These are phyloP conservation scores for Penicillium daleae DNA, from an alignment of 495 filamentous ascomycete genomes.

Conservation along the genomic window DNA sequence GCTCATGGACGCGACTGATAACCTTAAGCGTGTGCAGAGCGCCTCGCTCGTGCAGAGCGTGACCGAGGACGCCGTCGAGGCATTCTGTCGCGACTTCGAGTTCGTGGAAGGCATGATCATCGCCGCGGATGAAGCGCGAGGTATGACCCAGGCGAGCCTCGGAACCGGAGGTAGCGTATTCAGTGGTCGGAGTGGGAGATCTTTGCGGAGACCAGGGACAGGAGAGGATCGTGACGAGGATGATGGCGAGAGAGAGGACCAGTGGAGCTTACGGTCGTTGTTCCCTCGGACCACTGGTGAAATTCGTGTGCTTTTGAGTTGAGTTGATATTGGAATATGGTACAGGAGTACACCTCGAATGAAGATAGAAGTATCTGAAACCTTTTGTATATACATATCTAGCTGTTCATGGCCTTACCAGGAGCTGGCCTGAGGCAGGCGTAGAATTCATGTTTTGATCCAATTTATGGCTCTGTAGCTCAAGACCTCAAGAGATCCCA, in stretches of 20 bases:
- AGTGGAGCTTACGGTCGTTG: constrained; percentile 61
- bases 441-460: too few relatives aligned
- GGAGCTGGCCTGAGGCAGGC: not conserved
- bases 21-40: constrained; percentile 72
- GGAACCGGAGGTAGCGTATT: constrained; percentile 35
- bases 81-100: constrained; percentile 91
- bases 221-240: constrained; percentile 39
- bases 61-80: constrained; percentile 81
- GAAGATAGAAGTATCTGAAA: not conserved
- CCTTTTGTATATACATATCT: not conserved
- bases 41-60: constrained; percentile 69
- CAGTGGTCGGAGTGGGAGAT: constrained; percentile 33
- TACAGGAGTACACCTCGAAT: not conserved
- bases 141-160: constrained; percentile 34
- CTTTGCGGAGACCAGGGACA: constrained; percentile 22
- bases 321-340: constrained; percentile 5
- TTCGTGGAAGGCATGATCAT: constrained; percentile 75
- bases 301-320: constrained; percentile 76
- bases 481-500: too few relatives aligned
- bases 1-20: constrained; percentile 85
- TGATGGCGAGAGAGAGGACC: constrained; percentile 39
- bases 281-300: constrained; percentile 87
- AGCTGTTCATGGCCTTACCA: not conserved
- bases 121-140: constrained; percentile 57
- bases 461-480: too few relatives aligned